Base-by-base conservation (phyloP, 768 basidiomycete genomes). In the Coprinopsis marcescibilis region DNA sequence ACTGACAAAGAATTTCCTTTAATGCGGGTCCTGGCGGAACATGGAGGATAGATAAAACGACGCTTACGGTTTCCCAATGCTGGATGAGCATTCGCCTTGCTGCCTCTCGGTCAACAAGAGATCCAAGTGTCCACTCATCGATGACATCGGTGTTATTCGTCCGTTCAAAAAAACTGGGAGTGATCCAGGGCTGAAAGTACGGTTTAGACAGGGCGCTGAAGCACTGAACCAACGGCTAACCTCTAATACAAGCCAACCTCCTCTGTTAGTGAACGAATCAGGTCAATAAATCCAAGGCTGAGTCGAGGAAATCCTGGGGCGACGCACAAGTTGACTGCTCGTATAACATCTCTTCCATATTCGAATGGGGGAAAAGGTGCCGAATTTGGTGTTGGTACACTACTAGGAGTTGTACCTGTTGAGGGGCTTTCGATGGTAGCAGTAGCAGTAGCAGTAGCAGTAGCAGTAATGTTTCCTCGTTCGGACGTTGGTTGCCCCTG, bases 161-260 rank as follows among this genome's bases (percentile, higher is more conserved):
- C 56, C 68, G 74, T 50, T 80, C 70, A 50, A 87, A 88, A 10
- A 87, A 67, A 55, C 81, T 83, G 1, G 85, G 85, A 1, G 83
- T 86, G 46, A 88, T 87, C 85, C 85, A 87, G 25, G 84, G 83
- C 80, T 85, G 48, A 11, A 27, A 23, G 8, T 39, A 46, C 26
- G 14, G 26, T 24, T 34, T 35, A 43, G 32, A 7, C 10, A 41
- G 29, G 29, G 33, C 41, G 15, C 14, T 40, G 37, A 10, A 29
- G 19, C 4, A 2, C 15, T 14, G 30, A 8, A 33, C 37, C 3
- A 13, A 45, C 63, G 35, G n/a, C n/a, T n/a, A 38, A 75, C 77
- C 66, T 82, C 80, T 2, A 82, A 62, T 13, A 82, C 77, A 48
- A 82, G 73, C 81, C 80, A 81, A 1, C 80, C 80, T 13, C 80